phyloP scores from a whole-genome alignment of 768 basidiomycete genomes.

The Mycena indigotica region DNA sequence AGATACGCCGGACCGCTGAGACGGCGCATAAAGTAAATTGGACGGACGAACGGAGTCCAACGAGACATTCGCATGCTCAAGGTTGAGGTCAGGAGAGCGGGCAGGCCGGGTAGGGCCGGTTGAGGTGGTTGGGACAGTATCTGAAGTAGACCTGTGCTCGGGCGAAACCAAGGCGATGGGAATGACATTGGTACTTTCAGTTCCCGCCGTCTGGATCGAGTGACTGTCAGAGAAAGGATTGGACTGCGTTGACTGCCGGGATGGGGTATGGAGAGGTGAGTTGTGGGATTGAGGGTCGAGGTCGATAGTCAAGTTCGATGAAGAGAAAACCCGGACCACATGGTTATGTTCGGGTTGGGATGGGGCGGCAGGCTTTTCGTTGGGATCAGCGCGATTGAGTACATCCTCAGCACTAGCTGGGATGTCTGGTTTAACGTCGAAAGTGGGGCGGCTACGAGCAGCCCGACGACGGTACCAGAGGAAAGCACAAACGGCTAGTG shows the following conservation, averaged over 20 bases:
- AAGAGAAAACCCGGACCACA: slow-evolving; percentile 52
- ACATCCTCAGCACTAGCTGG: slow-evolving; percentile 78
- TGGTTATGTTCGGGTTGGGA: slow-evolving; percentile 34
- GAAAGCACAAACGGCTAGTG: slow-evolving; percentile 50
- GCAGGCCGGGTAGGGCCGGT: slow-evolving; percentile 55
- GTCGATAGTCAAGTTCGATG: slow-evolving; percentile 57
- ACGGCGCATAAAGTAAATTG: slow-evolving; percentile 42
- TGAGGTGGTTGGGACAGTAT: slow-evolving; percentile 38
- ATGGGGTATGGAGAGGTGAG: slow-evolving; percentile 32
- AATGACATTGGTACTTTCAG: slow-evolving; percentile 83
- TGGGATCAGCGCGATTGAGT: slow-evolving; percentile 81
- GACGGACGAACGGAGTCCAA: slow-evolving; percentile 48
- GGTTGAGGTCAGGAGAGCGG: slow-evolving; percentile 64
- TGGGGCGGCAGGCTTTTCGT: slow-evolving; percentile 53
- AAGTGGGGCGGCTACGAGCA: slow-evolving; percentile 37
- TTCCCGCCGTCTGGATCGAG: slow-evolving; percentile 82
- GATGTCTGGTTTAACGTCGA: slow-evolving; percentile 55
- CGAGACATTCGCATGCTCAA: slow-evolving; percentile 65
- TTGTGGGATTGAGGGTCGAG: slow-evolving; percentile 55
- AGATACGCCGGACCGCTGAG: slow-evolving; percentile 57
- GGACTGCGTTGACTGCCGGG: slow-evolving; percentile 36
- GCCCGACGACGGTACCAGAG: slow-evolving; percentile 66
- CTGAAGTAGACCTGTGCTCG: slow-evolving; percentile 42
- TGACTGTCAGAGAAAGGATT: slow-evolving; percentile 80
- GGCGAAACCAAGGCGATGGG: slow-evolving; percentile 80